Evolutionary conservation across 2,329 filamentous ascomycete genomes (phyloP).

Genomic region (Hymenoscyphus repandus): DNA sequence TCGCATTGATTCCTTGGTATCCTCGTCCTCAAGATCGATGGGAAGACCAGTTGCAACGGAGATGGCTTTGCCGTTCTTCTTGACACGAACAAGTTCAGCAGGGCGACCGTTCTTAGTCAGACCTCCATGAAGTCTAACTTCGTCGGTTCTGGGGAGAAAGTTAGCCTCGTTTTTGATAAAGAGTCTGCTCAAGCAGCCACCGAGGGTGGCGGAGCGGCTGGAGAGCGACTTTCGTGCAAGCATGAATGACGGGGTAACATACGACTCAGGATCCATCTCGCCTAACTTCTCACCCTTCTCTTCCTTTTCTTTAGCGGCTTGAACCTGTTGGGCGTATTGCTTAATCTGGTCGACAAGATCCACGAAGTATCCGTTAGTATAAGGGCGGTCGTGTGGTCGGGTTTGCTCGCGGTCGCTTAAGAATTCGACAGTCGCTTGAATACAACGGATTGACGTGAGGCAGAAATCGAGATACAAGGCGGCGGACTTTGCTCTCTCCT

Average conservation of each 20-base stretch:
- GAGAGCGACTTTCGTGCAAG: background rate
- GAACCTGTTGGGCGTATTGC: conserved; percentile 81
- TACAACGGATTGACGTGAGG: conserved; percentile 82
- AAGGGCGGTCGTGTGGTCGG: conserved; percentile 78
- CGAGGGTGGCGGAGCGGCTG: background rate
- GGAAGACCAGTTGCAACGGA: conserved; percentile 68
- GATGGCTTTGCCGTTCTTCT: conserved; percentile 73
- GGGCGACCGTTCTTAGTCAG: conserved; percentile 76
- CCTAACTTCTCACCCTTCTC: conserved; percentile 48
- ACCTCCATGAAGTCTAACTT: conserved; percentile 76
- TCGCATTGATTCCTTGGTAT: conserved; percentile 42
- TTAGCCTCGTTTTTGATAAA: conserved; percentile 20
- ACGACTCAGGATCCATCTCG: conserved; percentile 55
- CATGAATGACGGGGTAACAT: conserved; percentile 32
- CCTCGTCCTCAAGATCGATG: conserved; percentile 49
- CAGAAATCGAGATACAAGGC: conserved; percentile 78
- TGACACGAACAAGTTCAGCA: conserved; percentile 76
- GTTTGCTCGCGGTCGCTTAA: conserved; percentile 83
- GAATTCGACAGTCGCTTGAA: conserved; percentile 83
- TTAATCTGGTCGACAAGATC: conserved; percentile 92
- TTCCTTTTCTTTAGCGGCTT: conserved; percentile 64
- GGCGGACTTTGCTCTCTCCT: conserved; percentile 73
- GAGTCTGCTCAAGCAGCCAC: background rate
- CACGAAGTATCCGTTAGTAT: conserved; percentile 94
- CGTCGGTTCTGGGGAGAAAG: conserved; percentile 50